Percentiles rank a stretch among this genome's conserved stretches.
phyloP scores from a whole-genome alignment of 2,329 filamentous ascomycete species.

The Fusarium praegraminearum region DNA sequence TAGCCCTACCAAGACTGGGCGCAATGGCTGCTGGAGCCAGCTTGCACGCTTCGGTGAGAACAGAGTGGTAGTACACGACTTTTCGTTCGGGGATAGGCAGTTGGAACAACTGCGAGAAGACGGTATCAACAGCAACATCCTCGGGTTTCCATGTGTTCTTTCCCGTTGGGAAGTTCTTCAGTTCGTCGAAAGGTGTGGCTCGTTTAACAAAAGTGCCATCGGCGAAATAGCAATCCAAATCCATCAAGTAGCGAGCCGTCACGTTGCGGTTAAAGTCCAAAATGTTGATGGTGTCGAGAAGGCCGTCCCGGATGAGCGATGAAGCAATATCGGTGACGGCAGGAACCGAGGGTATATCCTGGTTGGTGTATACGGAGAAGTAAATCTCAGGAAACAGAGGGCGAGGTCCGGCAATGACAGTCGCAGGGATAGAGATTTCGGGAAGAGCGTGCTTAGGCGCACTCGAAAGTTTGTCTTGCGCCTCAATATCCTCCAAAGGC shows the following conservation, averaged over 20 bases:
- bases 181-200: constrained; percentile 90
- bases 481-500: constrained; percentile 69
- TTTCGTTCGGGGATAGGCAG: constrained; percentile 91
- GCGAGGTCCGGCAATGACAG: constrained; percentile 78
- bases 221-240: constrained; percentile 94
- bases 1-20: constrained; percentile 91
- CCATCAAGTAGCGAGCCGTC: constrained; percentile 89
- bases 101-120: constrained; percentile 94
- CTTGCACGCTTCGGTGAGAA: constrained; percentile 95
- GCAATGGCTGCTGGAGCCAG: constrained; percentile 96
- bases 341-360: constrained; percentile 91
- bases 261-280: constrained; percentile 92
- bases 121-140: constrained; percentile 95
- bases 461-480: constrained; percentile 68
- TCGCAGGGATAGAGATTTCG: constrained; percentile 77
- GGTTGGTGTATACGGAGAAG: constrained; percentile 89
- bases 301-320: constrained; percentile 84
- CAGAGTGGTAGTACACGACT: constrained; percentile 94
- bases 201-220: constrained; percentile 92
- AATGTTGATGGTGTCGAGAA: constrained; percentile 93
- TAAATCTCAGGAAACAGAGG: constrained; percentile 92
- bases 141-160: constrained; percentile 95
- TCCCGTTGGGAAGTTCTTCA: constrained; percentile 74
- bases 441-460: constrained; percentile 83
- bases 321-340: constrained; percentile 80